A percentile compares a stretch with the other conserved stretches of the same genome.
Conservation (phyloP, 2,329 filamentous ascomycete species). For the Polytolypa hystricis region DNA sequence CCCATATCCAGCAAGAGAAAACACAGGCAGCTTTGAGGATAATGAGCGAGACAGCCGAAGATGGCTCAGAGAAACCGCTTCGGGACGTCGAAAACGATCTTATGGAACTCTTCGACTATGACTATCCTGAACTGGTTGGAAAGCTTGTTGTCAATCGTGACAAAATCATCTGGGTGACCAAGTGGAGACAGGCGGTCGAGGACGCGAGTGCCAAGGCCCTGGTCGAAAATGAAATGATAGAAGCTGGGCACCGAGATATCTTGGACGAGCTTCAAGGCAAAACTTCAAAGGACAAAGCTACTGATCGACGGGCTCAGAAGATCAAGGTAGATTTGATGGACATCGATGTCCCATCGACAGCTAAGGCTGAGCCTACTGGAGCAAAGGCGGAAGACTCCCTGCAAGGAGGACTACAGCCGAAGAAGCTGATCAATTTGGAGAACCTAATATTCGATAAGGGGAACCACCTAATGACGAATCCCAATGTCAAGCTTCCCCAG, state of each 20-base stretch:
- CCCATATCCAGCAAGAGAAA: conserved; percentile 88
- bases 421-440: conserved; percentile 81
- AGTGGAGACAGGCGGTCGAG: conserved; percentile 70
- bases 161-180: conserved; percentile 91
- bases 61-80: conserved; percentile 71
- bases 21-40: conserved; percentile 74
- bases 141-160: conserved; percentile 86
- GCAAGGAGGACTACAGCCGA: conserved; percentile 73
- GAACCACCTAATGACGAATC: conserved; percentile 99
- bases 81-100: conserved; percentile 96
- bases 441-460: conserved; percentile 96
- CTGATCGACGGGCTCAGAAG: conserved; percentile 58
- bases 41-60: conserved; percentile 60
- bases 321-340: conserved; percentile 82
- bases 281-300: conserved; percentile 42
- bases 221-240: conserved; percentile 83
- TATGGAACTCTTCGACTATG: conserved; percentile 97
- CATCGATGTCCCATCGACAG: conserved; percentile 60
- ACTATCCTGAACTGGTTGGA: conserved; percentile 84
- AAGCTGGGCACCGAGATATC: conserved; percentile 75
- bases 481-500: conserved; percentile 83
- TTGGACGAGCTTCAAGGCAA: conserved; percentile 79
- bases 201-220: conserved; percentile 59
- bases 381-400: conserved; percentile 54
- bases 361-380: conserved; percentile 40